Base-by-base conservation (phyloP, 2,329 filamentous ascomycete genomes). In the Gnomoniopsis smithogilvyi region DNA sequence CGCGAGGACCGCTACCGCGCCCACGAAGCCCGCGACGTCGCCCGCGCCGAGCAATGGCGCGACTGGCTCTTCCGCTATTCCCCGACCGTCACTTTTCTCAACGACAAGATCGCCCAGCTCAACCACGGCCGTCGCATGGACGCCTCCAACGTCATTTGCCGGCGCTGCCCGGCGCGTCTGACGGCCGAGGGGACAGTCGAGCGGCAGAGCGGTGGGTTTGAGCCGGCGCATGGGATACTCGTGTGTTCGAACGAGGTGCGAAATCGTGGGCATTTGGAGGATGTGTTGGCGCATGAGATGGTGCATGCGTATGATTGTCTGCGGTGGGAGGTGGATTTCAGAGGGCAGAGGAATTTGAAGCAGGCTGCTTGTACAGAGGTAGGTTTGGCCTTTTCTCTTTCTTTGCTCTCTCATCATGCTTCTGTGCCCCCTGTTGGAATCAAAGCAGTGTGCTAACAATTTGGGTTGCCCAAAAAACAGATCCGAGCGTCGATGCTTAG, bases 351-450 rank as follows among this genome's bases (percentile, higher is more conserved):
- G 77, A 79, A 92, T 72, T 72, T 99, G 74, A 86, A 88, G 72
- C 95, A 99, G 75, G 91, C 93, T 38, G 95, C 95, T 57, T 99
- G 95, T 73, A 89, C 93, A 58, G 95, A 99, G 87, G 91, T 94
- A 74, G 63, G 76, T 71, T 60, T 53, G 36, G 62, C 54, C 22
- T 36, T 60, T 43, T 8, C 34, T 50, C 15, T 43, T 49, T 12
- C 26, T 49, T 10, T 21, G n/a, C n/a, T n/a, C n/a, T n/a, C n/a
- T n/a, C n/a, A n/a, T n/a, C n/a, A 6, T 51, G 15, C 19, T 43
- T 43, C 38, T 6, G 34, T 36, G 34, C 34, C 10, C 15, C 15
- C 10, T 41, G n/a, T 19, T 3, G 2, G 17, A 14, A 56, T n/a
- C n/a, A n/a, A n/a, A n/a, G n/a, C n/a, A n/a, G n/a, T n/a, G n/a